Evolutionary conservation across 192 early-diverging fungal genomes (phyloP).

Genomic region (Glomus cerebriforme): DNA sequence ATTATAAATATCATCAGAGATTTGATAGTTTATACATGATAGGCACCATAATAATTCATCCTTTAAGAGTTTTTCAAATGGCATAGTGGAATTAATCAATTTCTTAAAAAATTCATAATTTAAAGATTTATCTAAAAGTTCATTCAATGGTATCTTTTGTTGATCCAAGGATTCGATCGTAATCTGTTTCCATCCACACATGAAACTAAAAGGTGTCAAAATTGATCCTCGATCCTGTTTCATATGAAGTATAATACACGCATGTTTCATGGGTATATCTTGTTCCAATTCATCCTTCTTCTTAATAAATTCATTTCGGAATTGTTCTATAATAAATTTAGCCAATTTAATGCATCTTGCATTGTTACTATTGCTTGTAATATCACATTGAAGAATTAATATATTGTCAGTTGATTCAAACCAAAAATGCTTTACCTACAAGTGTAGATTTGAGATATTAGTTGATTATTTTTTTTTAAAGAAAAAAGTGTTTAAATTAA

Average conservation of each 20-base stretch:
- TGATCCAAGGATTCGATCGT: not conserved
- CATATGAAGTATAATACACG: not conserved
- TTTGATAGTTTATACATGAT: not conserved
- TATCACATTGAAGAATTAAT: slow-evolving; percentile 24
- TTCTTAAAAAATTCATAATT: not conserved
- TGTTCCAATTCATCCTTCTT: too few species aligned
- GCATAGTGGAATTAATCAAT: not conserved
- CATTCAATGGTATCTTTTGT: not conserved
- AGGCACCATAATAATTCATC: not conserved
- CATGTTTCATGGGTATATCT: not conserved
- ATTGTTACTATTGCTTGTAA: not conserved
- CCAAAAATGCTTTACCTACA: not conserved
- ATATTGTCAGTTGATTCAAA: not conserved
- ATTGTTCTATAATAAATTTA: slow-evolving; percentile 20
- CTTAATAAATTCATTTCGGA: too few species aligned
- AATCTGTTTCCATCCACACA: not conserved
- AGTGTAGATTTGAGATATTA: too few species aligned
- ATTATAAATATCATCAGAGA: not conserved
- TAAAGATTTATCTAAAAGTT: not conserved
- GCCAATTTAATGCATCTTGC: slow-evolving; percentile 14
- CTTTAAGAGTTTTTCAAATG: not conserved
- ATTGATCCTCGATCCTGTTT: not conserved
- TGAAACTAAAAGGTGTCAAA: not conserved
- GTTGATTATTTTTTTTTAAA: too few species aligned
- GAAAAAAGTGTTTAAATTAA: too few species aligned